Base-by-base conservation (phyloP, 1,284 basidiomycete genomes). In the Melampsora larici-populina region DNA sequence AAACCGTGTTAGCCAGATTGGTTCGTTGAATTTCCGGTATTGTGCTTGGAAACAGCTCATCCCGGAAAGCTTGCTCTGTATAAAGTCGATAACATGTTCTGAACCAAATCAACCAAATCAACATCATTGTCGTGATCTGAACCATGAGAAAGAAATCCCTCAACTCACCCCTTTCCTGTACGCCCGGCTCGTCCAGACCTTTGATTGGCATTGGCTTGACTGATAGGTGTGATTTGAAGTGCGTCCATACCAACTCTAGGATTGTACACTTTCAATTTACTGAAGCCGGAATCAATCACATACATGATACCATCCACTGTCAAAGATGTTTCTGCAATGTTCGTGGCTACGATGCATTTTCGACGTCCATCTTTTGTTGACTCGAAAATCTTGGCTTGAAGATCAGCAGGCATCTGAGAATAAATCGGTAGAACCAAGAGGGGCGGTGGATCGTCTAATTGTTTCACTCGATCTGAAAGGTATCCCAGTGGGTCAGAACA, bases 221-320 rank as follows among this genome's bases (percentile, higher is more conserved):
- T 85, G 85, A 99, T 96, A 0, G 97, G 97, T 8, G 96, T 99
- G 81, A 99, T 98, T 84, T 99, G 96, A 65, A 99, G 86, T 11
- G 95, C 94, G 82, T 99, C 97, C 97, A 99, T 99, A 79, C 97
- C 97, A 79, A 99, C 94, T 84, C 95, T 94, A 9, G 97, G 95
- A 82, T 99, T 99, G 87, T 99, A 99, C 49, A 99, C 95, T 85
- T 99, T 99, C 79, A 98, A 87, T 85, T 99, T 99, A 66, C 92
- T 97, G 85, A 94, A 99, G 0, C 97, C 97, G 0, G 92, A 89
- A 83, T 99, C 97, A 4, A 99, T 92, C 48, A 99, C 97, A 81
- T 92, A 99, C 70, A 97, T 87, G 82, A 99, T 99, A 82, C 97
- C 97, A 82, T 99, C 97, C 79, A 99, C 95, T 90, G 83, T 97